Evolutionary conservation across 2,329 filamentous ascomycete species (phyloP).

Genomic region (Botrytis sinoallii): DNA sequence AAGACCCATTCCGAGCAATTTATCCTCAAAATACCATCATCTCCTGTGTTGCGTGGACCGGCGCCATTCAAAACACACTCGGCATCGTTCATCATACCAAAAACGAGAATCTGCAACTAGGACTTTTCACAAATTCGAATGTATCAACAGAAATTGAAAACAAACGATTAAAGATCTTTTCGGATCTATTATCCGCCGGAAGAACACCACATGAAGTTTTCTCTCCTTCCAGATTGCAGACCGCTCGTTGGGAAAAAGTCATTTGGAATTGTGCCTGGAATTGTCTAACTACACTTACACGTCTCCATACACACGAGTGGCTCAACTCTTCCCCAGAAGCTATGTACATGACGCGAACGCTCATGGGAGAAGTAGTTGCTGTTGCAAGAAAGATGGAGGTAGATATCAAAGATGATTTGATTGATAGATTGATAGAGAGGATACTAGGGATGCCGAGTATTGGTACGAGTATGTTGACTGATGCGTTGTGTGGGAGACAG

Average conservation of each 20-base stretch:
- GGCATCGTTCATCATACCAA: constrained; percentile 49
- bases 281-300: constrained; percentile 54
- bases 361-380: constrained; percentile 52
- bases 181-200: constrained; percentile 41
- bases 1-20: constrained; percentile 47
- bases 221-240: constrained; percentile 49
- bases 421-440: constrained; percentile 48
- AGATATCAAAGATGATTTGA: constrained; percentile 46
- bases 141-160: constrained; percentile 38
- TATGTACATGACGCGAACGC: constrained; percentile 49
- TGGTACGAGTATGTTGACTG: constrained; percentile 54
- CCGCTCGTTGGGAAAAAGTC: constrained; percentile 57
- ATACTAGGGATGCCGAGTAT: constrained; percentile 46
- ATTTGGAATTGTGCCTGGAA: constrained; percentile 61
- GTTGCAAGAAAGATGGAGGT: constrained; percentile 53
- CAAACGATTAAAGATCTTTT: constrained; percentile 42
- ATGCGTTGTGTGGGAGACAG: constrained; percentile 52
- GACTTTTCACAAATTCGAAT: constrained; percentile 45
- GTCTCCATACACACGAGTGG: constrained; percentile 51
- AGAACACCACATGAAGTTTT: constrained; percentile 45
- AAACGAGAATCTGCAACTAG: constrained; percentile 54
- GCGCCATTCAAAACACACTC: constrained; percentile 48
- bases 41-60: constrained; percentile 55
- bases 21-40: constrained; percentile 53
- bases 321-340: constrained; percentile 46